Percentiles rank a stretch among this genome's conserved stretches.
Evolutionary conservation across 441 rosid genomes (phyloP).

Genomic region (Arabidopsis lyrata): DNA sequence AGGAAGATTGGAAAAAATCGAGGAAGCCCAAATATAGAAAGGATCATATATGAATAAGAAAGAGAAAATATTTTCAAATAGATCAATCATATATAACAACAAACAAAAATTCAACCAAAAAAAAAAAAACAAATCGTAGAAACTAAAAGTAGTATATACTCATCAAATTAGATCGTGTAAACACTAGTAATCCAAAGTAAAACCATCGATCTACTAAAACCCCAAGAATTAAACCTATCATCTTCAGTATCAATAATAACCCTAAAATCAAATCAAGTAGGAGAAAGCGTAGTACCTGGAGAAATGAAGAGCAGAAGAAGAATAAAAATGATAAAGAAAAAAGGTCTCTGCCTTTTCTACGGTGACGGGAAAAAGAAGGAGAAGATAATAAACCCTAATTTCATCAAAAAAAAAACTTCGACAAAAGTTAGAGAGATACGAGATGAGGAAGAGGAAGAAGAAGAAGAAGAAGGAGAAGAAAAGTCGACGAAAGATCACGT

Average conservation of each 20-base stretch:
- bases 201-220: slow-evolving; percentile 34
- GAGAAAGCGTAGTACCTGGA: slow-evolving; percentile 39
- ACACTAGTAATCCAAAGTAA: slow-evolving; percentile 5
- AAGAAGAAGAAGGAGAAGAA: slow-evolving; percentile 35
- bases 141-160: neutral
- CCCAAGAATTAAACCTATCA: neutral
- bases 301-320: neutral
- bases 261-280: no score
- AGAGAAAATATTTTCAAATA: slow-evolving; percentile 12
- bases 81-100: slow-evolving; percentile 13
- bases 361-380: slow-evolving; percentile 13
- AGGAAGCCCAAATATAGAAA: slow-evolving; percentile 26
- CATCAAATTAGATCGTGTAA: slow-evolving; percentile 25
- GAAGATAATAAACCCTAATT: slow-evolving; percentile 38
- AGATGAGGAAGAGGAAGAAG: slow-evolving; percentile 21
- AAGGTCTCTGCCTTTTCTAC: slow-evolving; percentile 1
- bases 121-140: neutral
- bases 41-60: slow-evolving; percentile 31
- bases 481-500: slow-evolving; percentile 50
- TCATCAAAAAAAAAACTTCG: slow-evolving; percentile 6
- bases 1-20: neutral
- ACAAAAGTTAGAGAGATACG: slow-evolving; percentile 13
- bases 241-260: neutral
- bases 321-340: neutral
- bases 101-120: neutral